Conservation (phyloP, 176 grass and related monocot species). For the Dactylis glomerata region DNA sequence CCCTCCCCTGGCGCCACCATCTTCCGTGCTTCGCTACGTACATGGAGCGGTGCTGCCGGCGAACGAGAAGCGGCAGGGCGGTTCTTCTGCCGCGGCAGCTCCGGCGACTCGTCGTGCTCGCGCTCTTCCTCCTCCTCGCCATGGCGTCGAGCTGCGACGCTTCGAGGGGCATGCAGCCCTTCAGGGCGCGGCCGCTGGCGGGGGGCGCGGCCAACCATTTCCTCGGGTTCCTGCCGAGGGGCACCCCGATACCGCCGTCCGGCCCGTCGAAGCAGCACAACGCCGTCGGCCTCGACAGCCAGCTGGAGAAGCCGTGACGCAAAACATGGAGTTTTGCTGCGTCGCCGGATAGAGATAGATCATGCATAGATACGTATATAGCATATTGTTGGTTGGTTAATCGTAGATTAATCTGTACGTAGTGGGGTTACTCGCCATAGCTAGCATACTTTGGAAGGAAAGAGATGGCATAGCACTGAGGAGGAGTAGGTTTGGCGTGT, state of each 20-base stretch:
- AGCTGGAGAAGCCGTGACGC: slow-evolving; percentile 30
- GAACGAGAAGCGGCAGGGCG: not conserved
- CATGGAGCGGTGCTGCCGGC: slow-evolving; percentile 14
- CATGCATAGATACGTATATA: not conserved
- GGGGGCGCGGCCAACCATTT: slow-evolving; percentile 41
- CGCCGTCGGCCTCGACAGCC: slow-evolving; percentile 63
- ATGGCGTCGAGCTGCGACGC: slow-evolving; percentile 42
- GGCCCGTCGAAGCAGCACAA: slow-evolving; percentile 81
- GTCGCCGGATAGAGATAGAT: not conserved
- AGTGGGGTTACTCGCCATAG: not conserved
- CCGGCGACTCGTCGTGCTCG: slow-evolving; percentile 20
- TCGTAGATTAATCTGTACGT: not conserved
- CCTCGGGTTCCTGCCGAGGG: slow-evolving; percentile 65
- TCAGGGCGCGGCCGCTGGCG: slow-evolving; percentile 50
- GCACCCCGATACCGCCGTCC: slow-evolving; percentile 52
- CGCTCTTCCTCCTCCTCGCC: slow-evolving; percentile 40
- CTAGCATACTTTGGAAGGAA: not conserved
- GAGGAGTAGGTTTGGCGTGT: slow-evolving; percentile 9
- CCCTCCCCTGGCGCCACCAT: too few relatives aligned
- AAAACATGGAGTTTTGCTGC: not conserved
- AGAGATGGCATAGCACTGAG: not conserved
- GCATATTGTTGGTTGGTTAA: not conserved
- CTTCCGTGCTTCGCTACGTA: not conserved
- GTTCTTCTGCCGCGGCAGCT: not conserved
- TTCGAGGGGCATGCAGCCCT: slow-evolving; percentile 59